A percentile compares a stretch with the other conserved stretches of the same genome.
phyloP scores from a whole-genome alignment of 2,329 filamentous ascomycete species.

The Aspergillus luchuensis region DNA sequence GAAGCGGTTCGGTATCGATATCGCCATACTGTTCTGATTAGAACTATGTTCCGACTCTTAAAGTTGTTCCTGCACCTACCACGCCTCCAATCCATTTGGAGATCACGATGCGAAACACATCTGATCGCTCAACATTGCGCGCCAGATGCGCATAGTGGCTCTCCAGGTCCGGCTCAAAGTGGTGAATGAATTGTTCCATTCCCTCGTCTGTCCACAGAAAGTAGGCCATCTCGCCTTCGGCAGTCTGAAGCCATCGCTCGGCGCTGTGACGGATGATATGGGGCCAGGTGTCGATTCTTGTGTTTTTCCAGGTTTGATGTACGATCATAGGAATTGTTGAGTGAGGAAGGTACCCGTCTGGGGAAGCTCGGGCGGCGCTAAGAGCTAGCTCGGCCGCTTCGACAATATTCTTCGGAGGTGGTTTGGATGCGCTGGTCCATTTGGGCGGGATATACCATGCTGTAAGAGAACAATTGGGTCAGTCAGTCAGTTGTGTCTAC shows the following conservation, averaged over 20 bases:
- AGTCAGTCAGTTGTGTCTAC: no score
- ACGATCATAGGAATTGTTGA: conserved; percentile 34
- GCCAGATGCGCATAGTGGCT: conserved; percentile 25
- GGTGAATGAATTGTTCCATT: conserved; percentile 28
- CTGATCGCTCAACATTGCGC: conserved; percentile 32
- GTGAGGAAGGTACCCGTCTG: conserved; percentile 21
- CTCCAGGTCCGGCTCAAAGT: conserved; percentile 29
- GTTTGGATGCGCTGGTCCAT: conserved; percentile 1
- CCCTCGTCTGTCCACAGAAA: conserved; percentile 39
- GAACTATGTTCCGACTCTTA: neutral
- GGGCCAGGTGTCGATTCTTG: conserved; percentile 29
- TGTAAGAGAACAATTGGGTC: neutral
- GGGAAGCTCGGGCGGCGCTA: conserved; percentile 16
- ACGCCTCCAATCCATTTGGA: conserved; percentile 31
- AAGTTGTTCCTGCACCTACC: conserved; percentile 5
- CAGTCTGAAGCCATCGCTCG: conserved; percentile 32
- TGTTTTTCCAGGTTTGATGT: conserved; percentile 38
- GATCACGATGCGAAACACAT: conserved; percentile 36
- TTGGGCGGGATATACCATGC: conserved; percentile 18
- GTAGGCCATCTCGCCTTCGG: conserved; percentile 33
- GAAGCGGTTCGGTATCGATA: conserved; percentile 35
- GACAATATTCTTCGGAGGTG: conserved; percentile 22
- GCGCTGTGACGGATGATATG: conserved; percentile 25
- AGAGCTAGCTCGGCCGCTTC: conserved; percentile 32
- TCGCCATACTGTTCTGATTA: conserved; percentile 31